phyloP scores from a whole-genome alignment of 1,139 yeast species.

The Debaryomycetaceae sp. region DNA sequence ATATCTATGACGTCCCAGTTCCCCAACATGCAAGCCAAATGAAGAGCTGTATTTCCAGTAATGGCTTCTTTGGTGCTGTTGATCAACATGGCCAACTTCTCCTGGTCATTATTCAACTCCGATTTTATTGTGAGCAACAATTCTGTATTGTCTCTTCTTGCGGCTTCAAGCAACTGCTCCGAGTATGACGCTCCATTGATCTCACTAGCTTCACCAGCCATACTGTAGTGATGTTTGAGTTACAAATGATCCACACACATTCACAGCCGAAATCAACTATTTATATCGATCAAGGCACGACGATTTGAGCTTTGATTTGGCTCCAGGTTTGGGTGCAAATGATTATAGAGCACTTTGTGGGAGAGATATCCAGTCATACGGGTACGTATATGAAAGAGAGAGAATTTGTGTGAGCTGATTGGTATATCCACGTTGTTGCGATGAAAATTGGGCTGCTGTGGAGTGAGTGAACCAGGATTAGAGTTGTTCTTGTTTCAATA shows the following conservation, averaged over 20 bases:
- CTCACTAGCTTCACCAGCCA: constrained; percentile 11
- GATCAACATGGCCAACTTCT: constrained; percentile 55
- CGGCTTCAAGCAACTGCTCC: constrained; percentile 83
- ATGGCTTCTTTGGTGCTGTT: constrained; percentile 70
- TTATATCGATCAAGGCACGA: constrained; percentile 6
- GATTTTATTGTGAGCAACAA: constrained; percentile 57
- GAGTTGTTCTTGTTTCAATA: too few species aligned
- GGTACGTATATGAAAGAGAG: too few species aligned
- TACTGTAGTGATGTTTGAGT: neutral
- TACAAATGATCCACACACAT: neutral
- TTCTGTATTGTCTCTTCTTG: constrained; percentile 85
- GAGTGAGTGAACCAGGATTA: too few species aligned
- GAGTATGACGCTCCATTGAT: constrained; percentile 69
- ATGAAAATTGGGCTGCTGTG: too few species aligned
- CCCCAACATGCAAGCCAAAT: constrained; percentile 77
- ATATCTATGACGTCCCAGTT: constrained; percentile 83
- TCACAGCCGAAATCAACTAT: constrained; percentile 3
- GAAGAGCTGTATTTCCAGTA: constrained; percentile 79
- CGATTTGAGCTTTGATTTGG: neutral
- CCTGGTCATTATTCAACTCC: constrained; percentile 42
- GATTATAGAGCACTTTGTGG: neutral
- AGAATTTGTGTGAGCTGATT: too few species aligned
- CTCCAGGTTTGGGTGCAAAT: neutral
- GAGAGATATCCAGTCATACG: too few species aligned
- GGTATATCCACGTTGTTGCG: too few species aligned